Base-by-base conservation (phyloP, 2,329 filamentous ascomycete genomes). In the Dothistroma septosporum region DNA sequence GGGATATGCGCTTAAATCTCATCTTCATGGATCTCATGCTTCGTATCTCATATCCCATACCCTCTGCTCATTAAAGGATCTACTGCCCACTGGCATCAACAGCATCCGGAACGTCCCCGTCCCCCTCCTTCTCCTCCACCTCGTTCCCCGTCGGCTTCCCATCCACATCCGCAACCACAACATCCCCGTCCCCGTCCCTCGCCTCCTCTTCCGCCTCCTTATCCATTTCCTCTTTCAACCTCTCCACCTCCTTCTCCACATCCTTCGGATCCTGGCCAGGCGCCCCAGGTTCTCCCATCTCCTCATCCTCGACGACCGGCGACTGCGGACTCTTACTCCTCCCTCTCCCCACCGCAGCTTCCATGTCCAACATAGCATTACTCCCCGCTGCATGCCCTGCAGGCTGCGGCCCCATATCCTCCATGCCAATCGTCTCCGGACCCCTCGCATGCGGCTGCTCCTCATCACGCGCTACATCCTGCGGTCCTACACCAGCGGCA, bases 391-490 rank as follows among this genome's bases (percentile, higher is more conserved):
- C 68, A 1, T 59, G 66, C 1, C 65, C 68, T 1, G 68, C 46
- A 14, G 72, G 46, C 90, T 81, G 92, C 10, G 90, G 87, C 0
- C 94, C 94, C 66, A 91, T 89, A 72, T 99, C 94, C 68, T 90
- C 87, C 61, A 92, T 86, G 4, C 92, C 93, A 55, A 97, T 89
- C 67, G 91, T 83, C 32, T 91, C 86, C 0, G 94, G 94, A 0
- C 93, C 93, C 46, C 91, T 83, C 0, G 90, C 91, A 75, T 96
- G 91, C 5, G 92, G 90, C 2, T 77, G 70, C 56, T 86, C 81
- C 61, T 77, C 77, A 8, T 73, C 75, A 61, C 58, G 77, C 66
- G 8, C 72, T 37, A 69, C 69, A 19, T 61, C 81, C 9, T 59
- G 22, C 12, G 57, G 41, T 48, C 53, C 61, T 52, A 44, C 41